Conservation (phyloP, 2,329 filamentous ascomycete species). For the Cordyceps fumosorosea region DNA sequence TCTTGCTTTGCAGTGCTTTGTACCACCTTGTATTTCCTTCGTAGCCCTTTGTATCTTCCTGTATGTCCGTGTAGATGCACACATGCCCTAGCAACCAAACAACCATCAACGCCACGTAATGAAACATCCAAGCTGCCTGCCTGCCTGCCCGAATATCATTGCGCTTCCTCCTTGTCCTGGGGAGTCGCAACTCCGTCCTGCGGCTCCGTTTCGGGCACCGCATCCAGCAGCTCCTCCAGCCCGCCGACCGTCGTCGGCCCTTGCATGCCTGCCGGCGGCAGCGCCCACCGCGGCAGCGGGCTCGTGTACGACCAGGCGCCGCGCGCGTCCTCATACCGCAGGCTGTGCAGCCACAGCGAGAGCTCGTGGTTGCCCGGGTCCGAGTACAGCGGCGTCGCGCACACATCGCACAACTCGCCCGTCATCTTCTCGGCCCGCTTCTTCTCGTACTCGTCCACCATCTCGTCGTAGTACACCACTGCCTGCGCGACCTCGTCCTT, state of each 20-base stretch:
- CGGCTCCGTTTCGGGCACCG: slow-evolving; percentile 27
- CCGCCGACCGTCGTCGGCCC: slow-evolving; percentile 64
- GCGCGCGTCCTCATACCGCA: slow-evolving; percentile 76
- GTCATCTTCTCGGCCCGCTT: slow-evolving; percentile 91
- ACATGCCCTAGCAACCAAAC: neutral
- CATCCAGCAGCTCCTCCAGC: slow-evolving; percentile 52
- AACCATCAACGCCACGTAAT: neutral
- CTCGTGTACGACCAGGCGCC: slow-evolving; percentile 87
- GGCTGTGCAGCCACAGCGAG: slow-evolving; percentile 87
- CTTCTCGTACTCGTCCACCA: slow-evolving; percentile 85
- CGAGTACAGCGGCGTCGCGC: slow-evolving; percentile 83
- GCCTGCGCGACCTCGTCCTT: slow-evolving; percentile 89
- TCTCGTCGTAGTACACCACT: slow-evolving; percentile 87
- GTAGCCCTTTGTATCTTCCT: neutral
- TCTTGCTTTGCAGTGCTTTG: neutral
- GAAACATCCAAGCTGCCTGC: neutral
- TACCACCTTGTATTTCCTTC: neutral
- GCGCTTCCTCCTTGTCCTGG: slow-evolving; percentile 27
- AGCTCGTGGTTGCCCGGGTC: slow-evolving; percentile 88
- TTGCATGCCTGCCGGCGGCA: slow-evolving; percentile 66
- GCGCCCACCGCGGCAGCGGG: slow-evolving; percentile 75
- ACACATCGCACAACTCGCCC: slow-evolving; percentile 72
- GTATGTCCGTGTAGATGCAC: neutral
- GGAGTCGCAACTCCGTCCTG: slow-evolving; percentile 33
- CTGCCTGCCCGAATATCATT: neutral